These are phyloP conservation scores for Boletus rubescentipes DNA, from an alignment of 768 basidiomycete genomes.

Conservation along the genomic window DNA sequence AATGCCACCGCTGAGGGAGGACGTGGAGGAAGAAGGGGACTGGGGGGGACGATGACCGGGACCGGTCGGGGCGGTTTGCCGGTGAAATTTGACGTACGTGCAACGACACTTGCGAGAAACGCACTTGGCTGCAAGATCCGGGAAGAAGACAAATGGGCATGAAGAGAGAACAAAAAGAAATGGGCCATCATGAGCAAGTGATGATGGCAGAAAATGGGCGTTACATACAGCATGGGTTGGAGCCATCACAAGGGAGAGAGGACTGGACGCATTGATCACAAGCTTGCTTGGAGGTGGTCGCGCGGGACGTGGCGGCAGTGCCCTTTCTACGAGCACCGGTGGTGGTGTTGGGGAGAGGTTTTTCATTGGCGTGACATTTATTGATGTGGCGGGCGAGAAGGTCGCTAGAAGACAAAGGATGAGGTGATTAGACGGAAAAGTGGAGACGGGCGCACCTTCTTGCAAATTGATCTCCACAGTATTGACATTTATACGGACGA, in stretches of 20 bases:
- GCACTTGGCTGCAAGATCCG: slow-evolving; percentile 60
- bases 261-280: slow-evolving; percentile 84
- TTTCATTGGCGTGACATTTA: slow-evolving; percentile 84
- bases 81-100: slow-evolving; percentile 80
- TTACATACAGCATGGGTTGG: slow-evolving; percentile 71
- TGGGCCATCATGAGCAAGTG: neutral
- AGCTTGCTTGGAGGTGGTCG: slow-evolving; percentile 78
- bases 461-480: slow-evolving; percentile 89
- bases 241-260: slow-evolving; percentile 74
- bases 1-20: slow-evolving; percentile 18
- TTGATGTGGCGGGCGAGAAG: slow-evolving; percentile 83
- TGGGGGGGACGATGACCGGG: slow-evolving; percentile 58
- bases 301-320: slow-evolving; percentile 62
- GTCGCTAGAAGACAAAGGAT: slow-evolving; percentile 49
- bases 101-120: slow-evolving; percentile 67
- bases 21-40: slow-evolving; percentile 34
- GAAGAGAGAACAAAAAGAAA: neutral
- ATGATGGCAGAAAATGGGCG: neutral
- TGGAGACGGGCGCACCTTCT: slow-evolving; percentile 52
- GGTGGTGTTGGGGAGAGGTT: slow-evolving; percentile 37
- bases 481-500: slow-evolving; percentile 84
- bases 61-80: slow-evolving; percentile 75
- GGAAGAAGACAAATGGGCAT: neutral
- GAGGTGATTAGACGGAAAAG: slow-evolving; percentile 8
- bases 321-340: slow-evolving; percentile 59